Evolutionary conservation across 2,329 filamentous ascomycete genomes (phyloP).

Genomic region (Exophiala aquamarina): DNA sequence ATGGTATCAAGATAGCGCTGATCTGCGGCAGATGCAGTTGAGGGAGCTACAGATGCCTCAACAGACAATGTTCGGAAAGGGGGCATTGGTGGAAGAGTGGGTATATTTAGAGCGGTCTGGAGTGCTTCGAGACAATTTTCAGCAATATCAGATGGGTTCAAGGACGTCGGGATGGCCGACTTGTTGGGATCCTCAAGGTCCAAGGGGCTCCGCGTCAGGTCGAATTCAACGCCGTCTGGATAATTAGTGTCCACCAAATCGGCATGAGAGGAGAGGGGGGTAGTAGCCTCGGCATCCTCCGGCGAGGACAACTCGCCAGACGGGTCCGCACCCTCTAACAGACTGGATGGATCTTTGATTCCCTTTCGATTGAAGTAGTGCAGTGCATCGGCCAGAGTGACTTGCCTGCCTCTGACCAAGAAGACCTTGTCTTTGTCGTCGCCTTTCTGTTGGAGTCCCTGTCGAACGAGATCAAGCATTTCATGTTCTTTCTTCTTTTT

Average conservation of each 20-base stretch:
- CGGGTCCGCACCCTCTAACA: constrained; percentile 18
- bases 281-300: constrained; percentile 24
- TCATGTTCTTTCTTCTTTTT: constrained; percentile 32
- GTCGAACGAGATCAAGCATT: constrained; percentile 30
- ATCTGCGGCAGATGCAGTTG: constrained; percentile 16
- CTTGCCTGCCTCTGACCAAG: constrained; percentile 26
- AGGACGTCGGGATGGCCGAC: constrained; percentile 6
- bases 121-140: constrained; percentile 19
- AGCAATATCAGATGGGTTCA: constrained; percentile 20
- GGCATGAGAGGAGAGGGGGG: constrained; percentile 24
- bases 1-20: constrained; percentile 24
- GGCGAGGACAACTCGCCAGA: constrained; percentile 25
- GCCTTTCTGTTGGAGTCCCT: constrained; percentile 26
- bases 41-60: constrained; percentile 21
- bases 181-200: constrained; percentile 15
- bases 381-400: constrained; percentile 28
- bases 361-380: constrained; percentile 31
- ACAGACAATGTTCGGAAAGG: constrained; percentile 26
- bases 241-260: constrained; percentile 18
- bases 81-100: constrained; percentile 23
- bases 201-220: constrained; percentile 17
- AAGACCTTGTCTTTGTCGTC: constrained; percentile 29
- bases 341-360: constrained; percentile 29
- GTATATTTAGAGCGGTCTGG: constrained; percentile 20
- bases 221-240: constrained; percentile 19